Evolutionary conservation across 345 rosid species (phyloP), one percentile per base, ranked within the genome.

Genomic region (Noccaea bulbosa): DNA sequence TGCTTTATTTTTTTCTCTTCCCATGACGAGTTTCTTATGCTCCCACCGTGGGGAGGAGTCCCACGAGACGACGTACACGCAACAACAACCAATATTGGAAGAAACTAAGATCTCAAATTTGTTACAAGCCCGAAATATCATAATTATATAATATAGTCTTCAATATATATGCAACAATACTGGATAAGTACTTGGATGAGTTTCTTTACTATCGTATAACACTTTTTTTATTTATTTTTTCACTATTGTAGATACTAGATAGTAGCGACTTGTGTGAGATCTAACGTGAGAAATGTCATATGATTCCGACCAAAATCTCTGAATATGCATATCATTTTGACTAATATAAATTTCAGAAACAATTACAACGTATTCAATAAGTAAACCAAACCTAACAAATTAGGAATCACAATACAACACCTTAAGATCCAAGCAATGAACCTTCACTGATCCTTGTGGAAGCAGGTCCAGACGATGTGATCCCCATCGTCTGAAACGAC

Each of bases 401-500:
- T 47, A 8, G 5, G 48, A 33, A 48, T 22, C 39, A 67, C 57
- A 30, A 3, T 62, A 62, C 62, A 38, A 34, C 2, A 34, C 7
- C 33, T 63, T 74, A 56, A 63, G 79, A 75, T 59, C 57, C 45
- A 48, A 65, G 44, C 51, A 78, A 55, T 5, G 84, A 85, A 34
- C 65, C 81, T 65, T 79, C 84, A 7, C 15, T 69, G 24, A 60
- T 62, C 51, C 65, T 73, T 22, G 66, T 83, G 17, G 88, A 80
- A 73, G 60, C 79, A 2, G 60, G 70, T 56, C 52, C 65, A 0
- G 75, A 50, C 27, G 88, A 81, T 8, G 86, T 73, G 59, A 76
- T 70, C 11, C 75, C 90, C 22, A 60, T 62, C 30, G 79, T 75
- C 17, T 76, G 86, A 65, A 20, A 64, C 5, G 89, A 85, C 24